These are phyloP conservation scores for Calocybe gangraenosa DNA, from an alignment of 768 basidiomycete species.

Conservation along the genomic window DNA sequence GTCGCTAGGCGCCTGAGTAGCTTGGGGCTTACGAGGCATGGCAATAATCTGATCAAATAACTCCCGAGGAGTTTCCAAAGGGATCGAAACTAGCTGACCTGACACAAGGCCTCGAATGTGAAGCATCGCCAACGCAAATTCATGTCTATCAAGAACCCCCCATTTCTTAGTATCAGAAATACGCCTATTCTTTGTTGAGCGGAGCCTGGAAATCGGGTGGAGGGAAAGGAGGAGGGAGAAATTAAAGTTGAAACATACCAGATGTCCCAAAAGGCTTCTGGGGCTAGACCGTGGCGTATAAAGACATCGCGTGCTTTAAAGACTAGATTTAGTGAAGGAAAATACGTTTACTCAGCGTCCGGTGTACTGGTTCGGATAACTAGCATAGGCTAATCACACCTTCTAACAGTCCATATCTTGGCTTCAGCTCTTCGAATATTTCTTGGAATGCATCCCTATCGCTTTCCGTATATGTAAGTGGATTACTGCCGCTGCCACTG, in stretches of 20 bases:
- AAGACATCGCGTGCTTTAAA: slow-evolving; percentile 60
- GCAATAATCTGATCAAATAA: slow-evolving; percentile 26
- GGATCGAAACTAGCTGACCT: slow-evolving; percentile 28
- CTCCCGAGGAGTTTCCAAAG: slow-evolving; percentile 25
- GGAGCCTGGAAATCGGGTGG: too few relatives aligned
- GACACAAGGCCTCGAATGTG: slow-evolving; percentile 43
- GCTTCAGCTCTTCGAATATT: slow-evolving; percentile 47
- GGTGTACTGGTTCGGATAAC: too few relatives aligned
- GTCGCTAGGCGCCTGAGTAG: too few relatives aligned
- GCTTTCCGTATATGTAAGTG: slow-evolving; percentile 44
- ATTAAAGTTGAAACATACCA: slow-evolving; percentile 37
- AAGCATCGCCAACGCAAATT: slow-evolving; percentile 72
- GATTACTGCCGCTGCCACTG: slow-evolving; percentile 16
- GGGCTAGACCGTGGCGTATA: slow-evolving; percentile 54
- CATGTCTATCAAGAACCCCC: slow-evolving; percentile 57
- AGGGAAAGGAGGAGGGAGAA: too few relatives aligned
- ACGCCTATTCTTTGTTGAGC: slow-evolving; percentile 38
- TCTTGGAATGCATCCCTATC: slow-evolving; percentile 53
- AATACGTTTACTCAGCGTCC: too few relatives aligned
- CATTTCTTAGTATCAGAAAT: slow-evolving; percentile 57
- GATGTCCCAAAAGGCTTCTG: slow-evolving; percentile 56
- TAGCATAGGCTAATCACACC: slow-evolving; percentile 29
- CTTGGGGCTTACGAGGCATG: not conserved
- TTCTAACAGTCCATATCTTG: slow-evolving; percentile 48
- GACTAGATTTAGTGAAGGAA: not conserved